These are phyloP conservation scores for Leptographium galeiforme DNA, from an alignment of 2,329 filamentous ascomycete species.

Conservation along the genomic window DNA sequence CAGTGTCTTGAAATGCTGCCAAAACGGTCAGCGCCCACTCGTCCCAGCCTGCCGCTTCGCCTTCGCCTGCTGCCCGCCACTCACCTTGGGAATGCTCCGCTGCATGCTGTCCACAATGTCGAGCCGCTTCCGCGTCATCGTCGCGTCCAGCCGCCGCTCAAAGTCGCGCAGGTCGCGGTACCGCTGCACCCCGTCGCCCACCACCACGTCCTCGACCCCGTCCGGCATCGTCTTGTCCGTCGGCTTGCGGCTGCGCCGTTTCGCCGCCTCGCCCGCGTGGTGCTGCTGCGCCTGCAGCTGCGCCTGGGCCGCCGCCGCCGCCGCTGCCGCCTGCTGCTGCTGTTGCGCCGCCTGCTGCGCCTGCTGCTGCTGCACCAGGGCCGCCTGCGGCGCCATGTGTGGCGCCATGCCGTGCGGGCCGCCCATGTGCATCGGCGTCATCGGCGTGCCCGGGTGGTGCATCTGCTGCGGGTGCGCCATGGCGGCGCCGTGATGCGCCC, in stretches of 20 bases:
- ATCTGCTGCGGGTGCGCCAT: background rate
- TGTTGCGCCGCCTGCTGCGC: constrained; percentile 1
- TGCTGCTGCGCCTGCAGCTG: constrained; percentile 36
- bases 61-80: constrained; percentile 17
- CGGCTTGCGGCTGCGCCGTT: constrained; percentile 74
- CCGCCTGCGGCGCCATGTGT: constrained; percentile 1
- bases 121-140: constrained; percentile 85
- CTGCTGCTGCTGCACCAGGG: background rate
- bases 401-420: constrained; percentile 4
- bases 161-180: constrained; percentile 78
- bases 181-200: constrained; percentile 68
- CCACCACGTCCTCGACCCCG: constrained; percentile 67
- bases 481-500: background rate
- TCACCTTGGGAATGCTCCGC: constrained; percentile 31
- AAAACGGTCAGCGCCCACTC: background rate
- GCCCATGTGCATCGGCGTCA: background rate
- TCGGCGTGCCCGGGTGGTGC: background rate
- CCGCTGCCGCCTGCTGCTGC: constrained; percentile 18
- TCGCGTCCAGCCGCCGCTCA: constrained; percentile 78
- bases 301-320: constrained; percentile 38
- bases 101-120: constrained; percentile 76
- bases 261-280: constrained; percentile 52
- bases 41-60: constrained; percentile 2
- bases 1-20: constrained; percentile 64
- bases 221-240: constrained; percentile 93